A percentile compares a stretch with the other conserved stretches of the same genome.
These are phyloP conservation scores for Diplodia seriata DNA, from an alignment of 2,329 filamentous ascomycete species.

Conservation along the genomic window DNA sequence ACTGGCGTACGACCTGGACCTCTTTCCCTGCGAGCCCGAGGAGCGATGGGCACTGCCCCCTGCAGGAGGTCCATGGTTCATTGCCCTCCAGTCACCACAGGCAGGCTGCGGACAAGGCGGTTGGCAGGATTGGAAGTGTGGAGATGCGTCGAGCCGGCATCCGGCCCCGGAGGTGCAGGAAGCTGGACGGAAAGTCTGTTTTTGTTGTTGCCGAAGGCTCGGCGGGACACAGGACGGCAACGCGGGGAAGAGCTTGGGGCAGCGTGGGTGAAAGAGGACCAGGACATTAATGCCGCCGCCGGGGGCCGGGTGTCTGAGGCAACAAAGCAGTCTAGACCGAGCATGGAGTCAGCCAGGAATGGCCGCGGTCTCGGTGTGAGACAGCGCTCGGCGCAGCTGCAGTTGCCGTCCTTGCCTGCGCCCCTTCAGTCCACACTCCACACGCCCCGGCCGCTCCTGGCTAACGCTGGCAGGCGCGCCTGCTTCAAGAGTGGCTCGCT, in stretches of 20 bases:
- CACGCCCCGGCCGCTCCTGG: background rate
- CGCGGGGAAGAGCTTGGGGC: background rate
- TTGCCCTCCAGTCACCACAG: slow-evolving; percentile 17
- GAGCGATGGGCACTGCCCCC: slow-evolving; percentile 7
- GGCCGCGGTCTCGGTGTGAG: slow-evolving; percentile 1
- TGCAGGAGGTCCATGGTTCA: slow-evolving; percentile 19
- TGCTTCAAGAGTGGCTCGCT: background rate
- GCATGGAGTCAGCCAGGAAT: slow-evolving; percentile 2
- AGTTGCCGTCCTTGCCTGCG: background rate
- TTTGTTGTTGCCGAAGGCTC: background rate
- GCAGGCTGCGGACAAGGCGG: background rate
- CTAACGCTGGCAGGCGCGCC: background rate
- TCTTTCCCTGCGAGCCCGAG: background rate
- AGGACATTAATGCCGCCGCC: background rate
- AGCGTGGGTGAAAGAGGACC: background rate
- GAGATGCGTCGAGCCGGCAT: background rate
- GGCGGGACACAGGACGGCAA: background rate
- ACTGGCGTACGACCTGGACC: background rate
- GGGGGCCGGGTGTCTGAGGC: slow-evolving; percentile 15
- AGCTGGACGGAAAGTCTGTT: background rate
- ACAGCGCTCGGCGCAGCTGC: background rate
- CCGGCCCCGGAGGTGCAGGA: background rate
- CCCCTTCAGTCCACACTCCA: background rate
- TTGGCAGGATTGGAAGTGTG: background rate
- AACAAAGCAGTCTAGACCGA: slow-evolving; percentile 25